These are phyloP conservation scores for Aspergillus oerlinghausenensis DNA, from an alignment of 2,329 filamentous ascomycete species.

Conservation along the genomic window DNA sequence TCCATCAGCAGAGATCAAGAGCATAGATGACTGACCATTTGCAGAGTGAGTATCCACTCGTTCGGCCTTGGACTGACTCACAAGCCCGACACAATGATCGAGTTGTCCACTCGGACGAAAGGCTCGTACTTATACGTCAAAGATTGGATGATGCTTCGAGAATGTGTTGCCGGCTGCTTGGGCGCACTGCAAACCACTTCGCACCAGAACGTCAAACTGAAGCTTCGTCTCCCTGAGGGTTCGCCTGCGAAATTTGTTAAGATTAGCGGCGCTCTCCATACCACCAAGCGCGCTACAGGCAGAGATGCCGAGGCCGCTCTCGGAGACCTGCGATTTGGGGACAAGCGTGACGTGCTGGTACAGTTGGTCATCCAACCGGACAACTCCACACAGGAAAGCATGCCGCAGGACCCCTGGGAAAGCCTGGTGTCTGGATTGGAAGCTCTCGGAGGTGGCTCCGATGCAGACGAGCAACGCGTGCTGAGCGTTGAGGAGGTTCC, in stretches of 20 bases:
- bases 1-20: not conserved
- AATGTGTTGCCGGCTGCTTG: slow-evolving; percentile 89
- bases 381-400: slow-evolving; percentile 71
- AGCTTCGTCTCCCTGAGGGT: slow-evolving; percentile 87
- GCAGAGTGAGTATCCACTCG: slow-evolving; percentile 85
- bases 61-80: slow-evolving; percentile 96
- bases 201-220: slow-evolving; percentile 97
- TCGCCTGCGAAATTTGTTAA: slow-evolving; percentile 98
- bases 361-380: slow-evolving; percentile 91
- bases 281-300: slow-evolving; percentile 91
- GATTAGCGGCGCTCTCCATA: slow-evolving; percentile 92
- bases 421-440: slow-evolving; percentile 93
- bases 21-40: slow-evolving; percentile 18
- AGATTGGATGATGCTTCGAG: slow-evolving; percentile 99
- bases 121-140: slow-evolving; percentile 98
- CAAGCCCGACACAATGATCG: slow-evolving; percentile 98
- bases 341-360: slow-evolving; percentile 90
- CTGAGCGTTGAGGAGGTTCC: slow-evolving; percentile 91
- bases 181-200: slow-evolving; percentile 89
- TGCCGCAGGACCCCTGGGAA: slow-evolving; percentile 94
- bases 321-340: slow-evolving; percentile 89
- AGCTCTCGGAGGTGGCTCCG: slow-evolving; percentile 80
- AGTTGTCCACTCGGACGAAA: slow-evolving; percentile 90
- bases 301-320: slow-evolving; percentile 89
- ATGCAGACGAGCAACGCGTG: slow-evolving; percentile 77